Base-by-base conservation (phyloP, 2,329 filamentous ascomycete species). In the Nigrospora osmanthi region DNA sequence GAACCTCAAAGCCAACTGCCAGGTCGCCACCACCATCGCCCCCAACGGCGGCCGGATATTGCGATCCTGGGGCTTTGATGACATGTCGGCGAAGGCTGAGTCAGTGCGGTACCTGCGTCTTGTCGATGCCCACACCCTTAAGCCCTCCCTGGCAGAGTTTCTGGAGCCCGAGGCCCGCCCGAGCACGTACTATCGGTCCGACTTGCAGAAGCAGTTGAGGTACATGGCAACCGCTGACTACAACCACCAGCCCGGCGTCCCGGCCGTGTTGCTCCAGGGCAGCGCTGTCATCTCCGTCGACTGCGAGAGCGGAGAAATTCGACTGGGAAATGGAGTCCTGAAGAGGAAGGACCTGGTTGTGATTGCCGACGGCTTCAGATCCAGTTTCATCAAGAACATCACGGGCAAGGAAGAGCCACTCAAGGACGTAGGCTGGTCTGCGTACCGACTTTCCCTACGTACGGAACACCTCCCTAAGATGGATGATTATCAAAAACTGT, bases 31-130 rank as follows among this genome's bases (percentile, higher is more conserved):
- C 35, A 60, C 60, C 33, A 56, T 70, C 2, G 58, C 63, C 0
- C 65, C 65, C 6, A 70, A 69, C 42, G 64, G 61, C 6, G 49
- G 57, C 4, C 59, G 64, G 6, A 56, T 64, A 31, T 56, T 69
- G 11, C 48, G 53, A 2, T 57, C 56, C 1, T 66, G 64, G 62
- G 66, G 66, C 2, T 52, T 70, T 11, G 56, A 66, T 31, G 56
- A 60, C 2, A 49, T 46, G 15, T 47, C 43, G 0, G 57, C 53
- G n/a, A n/a, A n/a, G n/a, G n/a, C 38, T 50, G 54, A 15, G 61
- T 62, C 43, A 59, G 50, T 56, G 3, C 47, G 48, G 11, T 44
- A 49, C 15, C 51, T 57, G 38, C 52, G 51, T 30, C 49, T 45
- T 34, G 47, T 49, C 7, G 46, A 61, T 33, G 58, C 56, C 5